Conservation (phyloP, 495 filamentous ascomycete species). For the Chaetomium cochliodes region DNA sequence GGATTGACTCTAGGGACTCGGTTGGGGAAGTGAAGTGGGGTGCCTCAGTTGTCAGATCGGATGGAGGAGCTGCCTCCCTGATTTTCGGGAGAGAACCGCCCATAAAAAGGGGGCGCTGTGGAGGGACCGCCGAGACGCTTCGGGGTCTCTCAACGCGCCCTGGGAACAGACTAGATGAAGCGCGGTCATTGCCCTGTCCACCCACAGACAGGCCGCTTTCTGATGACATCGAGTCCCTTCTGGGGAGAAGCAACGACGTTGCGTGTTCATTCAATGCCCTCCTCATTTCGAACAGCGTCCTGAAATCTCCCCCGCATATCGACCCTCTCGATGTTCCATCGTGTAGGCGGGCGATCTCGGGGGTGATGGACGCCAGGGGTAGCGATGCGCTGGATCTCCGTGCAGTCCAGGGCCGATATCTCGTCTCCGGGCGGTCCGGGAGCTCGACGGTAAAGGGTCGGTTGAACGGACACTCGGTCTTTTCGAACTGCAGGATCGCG, state of each 20-base stretch:
- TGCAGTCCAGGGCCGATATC: conserved; percentile 69
- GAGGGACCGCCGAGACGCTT: neutral
- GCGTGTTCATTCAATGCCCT: conserved; percentile 10
- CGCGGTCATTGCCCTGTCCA: neutral
- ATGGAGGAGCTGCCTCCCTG: conserved; percentile 12
- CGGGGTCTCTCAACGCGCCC: neutral
- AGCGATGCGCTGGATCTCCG: conserved; percentile 40
- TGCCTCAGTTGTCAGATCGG: conserved; percentile 19
- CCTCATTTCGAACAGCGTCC: neutral
- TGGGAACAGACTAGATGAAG: neutral
- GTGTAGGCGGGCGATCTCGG: conserved; percentile 29
- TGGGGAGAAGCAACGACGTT: neutral
- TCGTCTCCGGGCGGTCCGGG: conserved; percentile 65
- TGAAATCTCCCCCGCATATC: conserved; percentile 19
- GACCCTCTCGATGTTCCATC: conserved; percentile 19
- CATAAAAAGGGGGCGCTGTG: conserved; percentile 32
- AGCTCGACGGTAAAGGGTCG: conserved; percentile 71
- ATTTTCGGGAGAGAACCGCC: conserved; percentile 35
- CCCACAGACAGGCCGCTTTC: neutral
- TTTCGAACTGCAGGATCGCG: conserved; percentile 76
- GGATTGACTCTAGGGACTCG: conserved; percentile 47
- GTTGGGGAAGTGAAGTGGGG: conserved; percentile 32
- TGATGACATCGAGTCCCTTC: neutral
- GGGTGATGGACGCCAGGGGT: conserved; percentile 30
- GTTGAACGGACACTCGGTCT: conserved; percentile 81